These are phyloP conservation scores for Boletus coccyginus DNA, from an alignment of 768 basidiomycete genomes.

Conservation along the genomic window DNA sequence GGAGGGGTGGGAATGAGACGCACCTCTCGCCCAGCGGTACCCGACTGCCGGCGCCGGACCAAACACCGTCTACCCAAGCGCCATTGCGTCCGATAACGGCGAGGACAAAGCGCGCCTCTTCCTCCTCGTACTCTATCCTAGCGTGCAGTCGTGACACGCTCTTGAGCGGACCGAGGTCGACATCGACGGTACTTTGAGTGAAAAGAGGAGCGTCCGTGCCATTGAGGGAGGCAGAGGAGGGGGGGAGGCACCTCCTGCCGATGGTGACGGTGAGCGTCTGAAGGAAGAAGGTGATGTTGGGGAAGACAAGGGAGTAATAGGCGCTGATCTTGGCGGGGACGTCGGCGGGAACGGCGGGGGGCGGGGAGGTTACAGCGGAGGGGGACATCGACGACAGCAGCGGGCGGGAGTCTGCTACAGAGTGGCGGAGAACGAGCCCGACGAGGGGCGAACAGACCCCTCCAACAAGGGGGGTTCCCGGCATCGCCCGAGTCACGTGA, in stretches of 20 bases:
- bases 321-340: constrained; percentile 80
- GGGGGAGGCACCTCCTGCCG: constrained; percentile 79
- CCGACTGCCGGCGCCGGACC: constrained; percentile 84
- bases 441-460: constrained; percentile 10
- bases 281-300: constrained; percentile 94
- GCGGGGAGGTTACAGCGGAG: constrained; percentile 2
- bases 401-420: constrained; percentile 1
- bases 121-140: constrained; percentile 90
- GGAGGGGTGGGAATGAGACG: constrained; percentile 13
- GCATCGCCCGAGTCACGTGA: constrained; percentile 19
- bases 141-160: constrained; percentile 97
- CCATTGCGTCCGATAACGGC: constrained; percentile 95
- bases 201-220: constrained; percentile 39
- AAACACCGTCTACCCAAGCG: constrained; percentile 97
- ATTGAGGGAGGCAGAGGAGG: constrained; percentile 50
- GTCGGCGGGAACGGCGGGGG: constrained; percentile 11
- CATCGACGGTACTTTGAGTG: constrained; percentile 55
- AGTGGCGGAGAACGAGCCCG: constrained; percentile 6
- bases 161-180: constrained; percentile 94
- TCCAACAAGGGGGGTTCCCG: constrained; percentile 7
- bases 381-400: constrained; percentile 27
- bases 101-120: constrained; percentile 83
- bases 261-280: constrained; percentile 94
- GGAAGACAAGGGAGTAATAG: constrained; percentile 92
- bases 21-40: constrained; percentile 86